Conservation (phyloP, 225 moss, liverwort and hornwort species). For the Sphagnum tenellum region DNA sequence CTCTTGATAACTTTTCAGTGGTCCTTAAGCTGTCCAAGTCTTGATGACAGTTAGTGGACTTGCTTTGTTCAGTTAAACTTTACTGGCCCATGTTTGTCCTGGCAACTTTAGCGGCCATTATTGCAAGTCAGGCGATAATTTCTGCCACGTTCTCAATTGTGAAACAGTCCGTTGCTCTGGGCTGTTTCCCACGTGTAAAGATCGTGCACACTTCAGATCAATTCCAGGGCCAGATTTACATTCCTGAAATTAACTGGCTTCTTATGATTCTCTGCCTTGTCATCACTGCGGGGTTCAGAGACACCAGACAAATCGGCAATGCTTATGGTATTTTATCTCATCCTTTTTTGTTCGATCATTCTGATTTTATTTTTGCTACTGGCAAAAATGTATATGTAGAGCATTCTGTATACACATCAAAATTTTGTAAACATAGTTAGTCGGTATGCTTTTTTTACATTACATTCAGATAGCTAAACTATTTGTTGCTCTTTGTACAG, state of each 20-base stretch:
- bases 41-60: conserved; percentile 2
- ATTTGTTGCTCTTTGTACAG: conserved; percentile 22
- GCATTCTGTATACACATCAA: background rate
- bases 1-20: conserved; percentile 11
- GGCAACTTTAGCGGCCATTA: conserved; percentile 70
- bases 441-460: background rate
- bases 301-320: conserved; percentile 66
- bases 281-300: conserved; percentile 52
- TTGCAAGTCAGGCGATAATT: conserved; percentile 92
- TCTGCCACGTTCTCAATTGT: conserved; percentile 79
- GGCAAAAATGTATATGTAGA: background rate
- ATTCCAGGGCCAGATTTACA: conserved; percentile 70
- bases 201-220: conserved; percentile 70
- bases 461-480: background rate
- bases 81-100: conserved; percentile 37
- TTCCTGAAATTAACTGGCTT: conserved; percentile 78
- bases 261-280: conserved; percentile 50
- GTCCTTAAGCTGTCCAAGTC: conserved; percentile 8
- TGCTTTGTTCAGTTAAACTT: no score
- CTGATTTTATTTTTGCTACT: background rate
- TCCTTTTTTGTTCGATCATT: background rate
- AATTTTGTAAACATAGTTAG: background rate
- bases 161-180: conserved; percentile 68
- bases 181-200: conserved; percentile 83
- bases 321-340: conserved; percentile 50